Evolutionary conservation across 106 monocot genomes (phyloP), one percentile per base, ranked within the genome.

Genomic region (Chionographis japonica): DNA sequence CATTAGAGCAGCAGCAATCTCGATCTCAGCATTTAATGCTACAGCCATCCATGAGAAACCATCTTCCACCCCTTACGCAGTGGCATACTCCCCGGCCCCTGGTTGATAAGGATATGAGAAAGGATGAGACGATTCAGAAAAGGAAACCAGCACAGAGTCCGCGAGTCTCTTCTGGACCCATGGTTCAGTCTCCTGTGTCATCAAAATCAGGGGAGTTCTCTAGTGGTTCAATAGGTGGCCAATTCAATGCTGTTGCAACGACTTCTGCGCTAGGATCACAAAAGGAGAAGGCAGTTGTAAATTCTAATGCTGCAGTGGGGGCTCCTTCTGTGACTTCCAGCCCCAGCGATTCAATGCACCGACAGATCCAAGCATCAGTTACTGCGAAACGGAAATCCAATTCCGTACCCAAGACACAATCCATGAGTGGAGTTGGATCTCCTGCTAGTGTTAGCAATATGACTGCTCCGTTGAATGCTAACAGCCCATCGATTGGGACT

Each of bases 371-470:
- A 58, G n/a, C 39, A 2, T 68, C 84, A 39, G 76, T 63, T 37
- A 15, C 74, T 53, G 54, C 50, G 9, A 91, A 84, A 61, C 40
- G 92, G 37, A 97, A 97, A 85, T 54, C 80, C 18, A 87, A 78
- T 73, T 89, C 91, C 68, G 73, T 82, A 7, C 67, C 73, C 14
- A 89, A 87, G 82, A 73, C 81, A 67, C 91, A 86, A 68, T 39
- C 74, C 3, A 77, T 88, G 57, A 88, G 85, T 76, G 88, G 80
- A 60, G 92, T 89, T 49, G 95, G 84, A 54, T 95, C 91, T 67
- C 95, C 95, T 80, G 91, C 86, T 54, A 97, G 97, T 83, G 86
- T 92, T 42, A 80, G 84, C 54, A 92, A 84, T 72, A 78, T 89
- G 61, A 82, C 65, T 79, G 60, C 77, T 58, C 76, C 81, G 63